Evolutionary conservation across 345 rosid genomes (phyloP), one percentile per base, ranked within the genome.

Genomic region (Euphorbia lathyris): DNA sequence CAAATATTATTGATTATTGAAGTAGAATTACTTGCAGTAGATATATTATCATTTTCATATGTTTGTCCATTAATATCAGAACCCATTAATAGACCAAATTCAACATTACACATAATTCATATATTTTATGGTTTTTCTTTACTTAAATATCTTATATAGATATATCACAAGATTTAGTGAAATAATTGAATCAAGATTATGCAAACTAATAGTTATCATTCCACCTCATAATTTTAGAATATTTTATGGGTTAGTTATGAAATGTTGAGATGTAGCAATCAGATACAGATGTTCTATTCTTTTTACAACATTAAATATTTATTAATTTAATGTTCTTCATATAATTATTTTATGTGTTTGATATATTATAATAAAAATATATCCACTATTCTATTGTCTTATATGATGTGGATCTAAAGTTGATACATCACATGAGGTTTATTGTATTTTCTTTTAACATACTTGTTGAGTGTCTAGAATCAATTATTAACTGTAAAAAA

Each of bases 261-360:
- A 57, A 26, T 57, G 34, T 57, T 26, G 27, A 57, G 60, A 57
- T 57, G 34, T 14, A 48, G 52, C 52, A 48, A 48, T 48, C 52
- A 17, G 5, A 48, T 14, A 14, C 20, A 48, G n/a, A 45, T 45
- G 50, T 48, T 4, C 17, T 48, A 48, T 11, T 17, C 52, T 48
- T n/a, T n/a, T n/a, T n/a, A n/a, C n/a, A n/a, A n/a, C n/a, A n/a
- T n/a, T n/a, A n/a, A n/a, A n/a, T n/a, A n/a, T n/a, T n/a, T n/a
- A n/a, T n/a, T n/a, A n/a, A 50, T 58, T 58, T 58, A 12, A 19
- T 58, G 26, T 58, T 58, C 16, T 29, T 12, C 0, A 25, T 47
- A 17, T 50, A 50, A 17, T 17, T 50, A 16, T 5, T 50, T 17
- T 50, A 50, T 50, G 19, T 19, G 20, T 3, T 50, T 50, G 7